These are phyloP conservation scores for Dictyostelium capitatum DNA, from an alignment of 78 protist species.

Conservation along the genomic window DNA sequence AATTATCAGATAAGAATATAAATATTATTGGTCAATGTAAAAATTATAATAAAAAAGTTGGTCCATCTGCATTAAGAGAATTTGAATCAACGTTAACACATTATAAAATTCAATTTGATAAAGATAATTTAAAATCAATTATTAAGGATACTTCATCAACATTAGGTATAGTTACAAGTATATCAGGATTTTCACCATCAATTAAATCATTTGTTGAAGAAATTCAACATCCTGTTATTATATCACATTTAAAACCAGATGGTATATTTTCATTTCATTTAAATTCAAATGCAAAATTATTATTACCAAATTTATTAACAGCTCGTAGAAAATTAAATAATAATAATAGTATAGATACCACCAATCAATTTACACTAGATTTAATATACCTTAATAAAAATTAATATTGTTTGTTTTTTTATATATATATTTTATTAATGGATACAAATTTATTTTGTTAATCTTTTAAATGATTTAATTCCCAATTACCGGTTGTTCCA, in stretches of 20 bases:
- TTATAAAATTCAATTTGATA: neutral
- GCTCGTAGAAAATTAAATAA: neutral
- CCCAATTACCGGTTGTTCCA: neutral
- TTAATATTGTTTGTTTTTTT: too few species aligned
- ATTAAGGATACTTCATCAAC: neutral
- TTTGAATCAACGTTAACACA: slow-evolving; percentile 30
- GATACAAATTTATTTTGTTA: too few species aligned
- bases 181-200: slow-evolving; percentile 26
- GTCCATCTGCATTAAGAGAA: slow-evolving; percentile 44
- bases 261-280: slow-evolving; percentile 48
- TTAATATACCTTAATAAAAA: neutral
- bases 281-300: slow-evolving; percentile 25
- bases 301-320: slow-evolving; percentile 24
- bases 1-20: neutral
- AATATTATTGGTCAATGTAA: slow-evolving; percentile 64
- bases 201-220: slow-evolving; percentile 5
- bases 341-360: neutral
- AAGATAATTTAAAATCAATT: neutral
- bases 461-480: too few species aligned
- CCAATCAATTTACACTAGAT: neutral
- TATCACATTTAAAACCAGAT: slow-evolving; percentile 3
- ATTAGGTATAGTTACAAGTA: slow-evolving; percentile 30
- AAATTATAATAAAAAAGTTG: slow-evolving; percentile 36
- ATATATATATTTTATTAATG: too few species aligned
- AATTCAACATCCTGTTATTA: slow-evolving; percentile 5